Evolutionary conservation across 768 basidiomycete genomes (phyloP), one percentile per base, ranked within the genome.

Genomic region (Piloderma croceum): DNA sequence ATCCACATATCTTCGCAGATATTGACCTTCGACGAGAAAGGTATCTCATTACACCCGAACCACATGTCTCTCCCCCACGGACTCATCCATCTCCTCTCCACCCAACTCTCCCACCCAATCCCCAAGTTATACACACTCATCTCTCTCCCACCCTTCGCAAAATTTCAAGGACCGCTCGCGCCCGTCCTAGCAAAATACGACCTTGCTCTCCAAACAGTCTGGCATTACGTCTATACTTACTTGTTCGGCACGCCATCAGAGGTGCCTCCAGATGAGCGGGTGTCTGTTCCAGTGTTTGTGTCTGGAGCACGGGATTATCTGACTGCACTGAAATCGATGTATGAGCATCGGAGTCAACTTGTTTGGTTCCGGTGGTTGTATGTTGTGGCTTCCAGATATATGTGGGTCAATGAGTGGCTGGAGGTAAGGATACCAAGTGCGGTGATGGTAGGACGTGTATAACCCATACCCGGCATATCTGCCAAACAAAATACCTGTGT

Each of bases 281-380:
- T 39, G 20, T 24, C 41, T 7, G 52, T 60, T 50, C 65, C 67
- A 0, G 64, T 76, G 4, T 79, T 84, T 47, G 66, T 83, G 4
- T 75, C 83, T 5, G 75, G 79, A 22, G 55, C 76, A 24, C 41
- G 46, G 19, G 76, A 73, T 32, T 92, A 86, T 49, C 33, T 62
- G 38, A 67, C 56, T 18, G 76, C 83, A 3, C 54, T 85, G 10
- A 52, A 62, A 20, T 90, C 91, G 5, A 90, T 92, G 81, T 60
- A 63, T 45, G 63, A 70, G 42, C 92, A 96, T 50, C 46, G 63
- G 39, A 80, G 79, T 44, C 92, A 96, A 66, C 62, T 90, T 43
- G 76, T 79, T 31, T 93, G 91, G 91, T 94, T 90, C 66, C 76
- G 92, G 31, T 90, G 84, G 77, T 63, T 92, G 41, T 87, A 91